Evolutionary conservation across 2,329 filamentous ascomycete genomes (phyloP).

Genomic region (Pseudofabraea citricarpa): DNA sequence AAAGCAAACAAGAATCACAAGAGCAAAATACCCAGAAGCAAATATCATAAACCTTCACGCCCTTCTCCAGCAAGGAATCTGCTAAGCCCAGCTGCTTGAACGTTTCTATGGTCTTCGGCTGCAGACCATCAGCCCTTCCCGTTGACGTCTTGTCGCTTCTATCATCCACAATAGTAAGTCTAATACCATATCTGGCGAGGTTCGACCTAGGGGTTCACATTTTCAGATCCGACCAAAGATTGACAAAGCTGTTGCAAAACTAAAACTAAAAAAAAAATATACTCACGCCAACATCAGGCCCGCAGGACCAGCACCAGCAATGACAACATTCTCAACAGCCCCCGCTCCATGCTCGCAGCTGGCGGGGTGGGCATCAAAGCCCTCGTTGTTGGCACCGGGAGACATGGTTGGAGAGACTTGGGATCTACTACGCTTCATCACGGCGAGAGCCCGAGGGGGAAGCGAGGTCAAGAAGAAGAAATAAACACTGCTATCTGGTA

Average conservation of each 20-base stretch:
- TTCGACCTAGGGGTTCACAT: too few relatives aligned
- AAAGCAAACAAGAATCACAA: conserved; percentile 37
- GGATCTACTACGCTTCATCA: conserved; percentile 11
- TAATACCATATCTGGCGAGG: conserved; percentile 62
- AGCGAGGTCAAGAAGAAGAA: too few relatives aligned
- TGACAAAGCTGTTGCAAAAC: not conserved
- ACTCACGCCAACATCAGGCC: conserved; percentile 34
- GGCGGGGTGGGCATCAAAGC: conserved; percentile 5
- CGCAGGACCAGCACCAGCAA: conserved; percentile 38
- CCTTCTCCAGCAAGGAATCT: conserved; percentile 48
- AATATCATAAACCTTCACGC: conserved; percentile 53
- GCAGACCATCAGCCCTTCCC: conserved; percentile 60
- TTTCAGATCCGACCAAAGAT: too few relatives aligned
- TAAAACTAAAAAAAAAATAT: not conserved
- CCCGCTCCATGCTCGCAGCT: conserved; percentile 2
- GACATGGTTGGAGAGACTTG: conserved; percentile 13
- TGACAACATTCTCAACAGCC: conserved; percentile 14
- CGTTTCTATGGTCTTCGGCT: conserved; percentile 57
- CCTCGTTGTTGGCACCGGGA: conserved; percentile 15
- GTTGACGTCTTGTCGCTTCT: conserved; percentile 55
- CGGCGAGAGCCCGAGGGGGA: too few relatives aligned
- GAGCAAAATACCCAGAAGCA: conserved; percentile 55
- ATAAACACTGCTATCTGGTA: too few relatives aligned
- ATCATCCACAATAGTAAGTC: conserved; percentile 63
- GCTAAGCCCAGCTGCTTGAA: conserved; percentile 56